phyloP scores from a whole-genome alignment of 192 early-diverging fungal genomes.

The Diversispora eburnea region DNA sequence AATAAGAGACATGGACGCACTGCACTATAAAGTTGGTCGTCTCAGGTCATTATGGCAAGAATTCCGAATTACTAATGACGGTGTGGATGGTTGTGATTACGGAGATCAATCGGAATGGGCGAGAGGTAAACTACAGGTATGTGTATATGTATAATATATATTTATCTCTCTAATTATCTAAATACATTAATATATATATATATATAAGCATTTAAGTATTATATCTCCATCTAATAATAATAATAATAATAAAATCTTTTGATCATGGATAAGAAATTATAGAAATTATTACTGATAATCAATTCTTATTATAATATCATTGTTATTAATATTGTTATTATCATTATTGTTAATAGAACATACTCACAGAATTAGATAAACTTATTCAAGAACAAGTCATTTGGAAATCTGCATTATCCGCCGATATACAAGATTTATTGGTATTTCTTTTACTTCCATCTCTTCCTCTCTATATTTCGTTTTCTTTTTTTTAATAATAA shows the following conservation, averaged over 20 bases:
- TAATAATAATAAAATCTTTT: too few species aligned
- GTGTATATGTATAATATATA: too few species aligned
- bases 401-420: constrained; percentile 20
- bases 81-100: constrained; percentile 2
- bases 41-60: constrained; percentile 22
- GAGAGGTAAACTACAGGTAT: constrained; percentile 12
- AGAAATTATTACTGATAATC: too few species aligned
- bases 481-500: background rate
- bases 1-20: constrained; percentile 13
- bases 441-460: background rate
- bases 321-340: background rate
- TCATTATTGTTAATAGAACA: background rate
- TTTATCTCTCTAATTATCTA: too few species aligned
- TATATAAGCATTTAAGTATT: too few species aligned
- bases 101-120: constrained; percentile 27
- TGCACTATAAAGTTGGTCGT: constrained; percentile 15
- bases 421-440: constrained; percentile 28
- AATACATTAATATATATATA: too few species aligned
- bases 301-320: too few species aligned
- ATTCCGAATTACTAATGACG: constrained; percentile 5
- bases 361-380: constrained; percentile 20
- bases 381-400: constrained; percentile 28
- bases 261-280: too few species aligned
- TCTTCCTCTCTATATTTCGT: background rate
- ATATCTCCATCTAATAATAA: too few species aligned